Evolutionary conservation across 2,329 filamentous ascomycete genomes (phyloP), one percentile per base, ranked within the genome.

Genomic region (Ascocoryne sarcoides): DNA sequence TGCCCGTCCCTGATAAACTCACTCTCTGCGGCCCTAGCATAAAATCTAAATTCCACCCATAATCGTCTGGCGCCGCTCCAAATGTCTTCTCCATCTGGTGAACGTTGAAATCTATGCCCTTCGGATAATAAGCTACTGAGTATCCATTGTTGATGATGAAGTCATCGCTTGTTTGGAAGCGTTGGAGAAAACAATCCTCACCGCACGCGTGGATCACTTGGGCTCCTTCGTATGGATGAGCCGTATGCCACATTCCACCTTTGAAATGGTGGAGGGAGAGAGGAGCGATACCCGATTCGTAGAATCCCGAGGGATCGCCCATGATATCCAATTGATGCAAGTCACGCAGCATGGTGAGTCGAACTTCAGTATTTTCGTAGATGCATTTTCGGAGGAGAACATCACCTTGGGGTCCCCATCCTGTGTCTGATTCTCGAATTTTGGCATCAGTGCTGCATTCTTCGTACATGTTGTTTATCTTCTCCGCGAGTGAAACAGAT

Each of bases 341-440:
- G 10, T 57, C 54, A 2, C 50, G 48, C 4, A 59, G 45, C 33
- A 57, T 39, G 5, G 55, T 55, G 12, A 59, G 42, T 5, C 54
- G 55, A 4, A 55, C 48, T 32, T 59, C 55, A 5, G 55, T 59
- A 35, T 59, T 43, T 34, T 57, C 56, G 40, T 53, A 55, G 21
- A 59, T 53, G 32, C 56, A 59, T 43, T 56, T 57, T 31, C 55
- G 45, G 9, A 59, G 45, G 5, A 59, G 39, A 28, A 59, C 55
- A 36, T 59, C 56, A 10, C 56, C 56, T 46, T 59, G 56, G 4
- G 73, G 68, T 2, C 73, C 73, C 71, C 73, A 76, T 38, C 73
- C 73, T 0, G 70, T 70, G 57, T 76, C 68, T 14, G 73, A 65
- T 51, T 76, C 70, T 30, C 63, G 58, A 36, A 76, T 62, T 61